Percentiles rank a stretch among this genome's conserved stretches.
Conservation (phyloP, 1,284 basidiomycete genomes). For the Schizophyllum commune region DNA sequence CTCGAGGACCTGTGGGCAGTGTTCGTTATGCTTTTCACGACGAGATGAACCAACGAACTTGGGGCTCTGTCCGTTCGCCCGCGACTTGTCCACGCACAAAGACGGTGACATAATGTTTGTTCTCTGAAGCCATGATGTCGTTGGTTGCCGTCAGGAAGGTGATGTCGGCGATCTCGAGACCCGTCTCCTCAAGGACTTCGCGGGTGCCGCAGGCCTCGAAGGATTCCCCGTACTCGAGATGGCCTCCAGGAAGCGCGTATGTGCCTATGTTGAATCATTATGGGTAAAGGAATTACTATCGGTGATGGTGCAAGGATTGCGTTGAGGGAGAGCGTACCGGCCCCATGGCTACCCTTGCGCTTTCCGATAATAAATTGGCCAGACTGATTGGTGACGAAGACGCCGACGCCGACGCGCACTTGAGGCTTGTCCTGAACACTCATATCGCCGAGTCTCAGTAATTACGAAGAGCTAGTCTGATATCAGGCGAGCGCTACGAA, state of each 20-base stretch:
- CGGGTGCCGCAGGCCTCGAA: conserved; percentile 5
- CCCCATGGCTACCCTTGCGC: conserved; percentile 4
- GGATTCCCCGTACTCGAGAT: conserved; percentile 6
- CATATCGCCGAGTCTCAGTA: too few species aligned
- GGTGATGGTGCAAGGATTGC: too few species aligned
- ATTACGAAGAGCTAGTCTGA: too few species aligned
- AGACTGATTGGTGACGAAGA: conserved; percentile 2
- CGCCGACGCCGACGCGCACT: conserved; percentile 2
- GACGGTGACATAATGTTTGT: conserved; percentile 6
- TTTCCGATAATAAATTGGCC: conserved; percentile 3
- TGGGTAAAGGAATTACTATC: neutral
- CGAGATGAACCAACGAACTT: neutral
- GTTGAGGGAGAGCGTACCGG: neutral
- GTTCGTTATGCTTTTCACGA: neutral
- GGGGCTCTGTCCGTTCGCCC: neutral
- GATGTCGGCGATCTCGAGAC: neutral
- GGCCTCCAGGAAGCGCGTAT: conserved; percentile 6
- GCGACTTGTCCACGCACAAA: conserved; percentile 1
- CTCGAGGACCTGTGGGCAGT: neutral
- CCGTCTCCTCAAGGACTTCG: conserved; percentile 5
- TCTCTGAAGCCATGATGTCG: conserved; percentile 1
- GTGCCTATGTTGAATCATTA: neutral
- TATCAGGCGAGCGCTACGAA: too few species aligned
- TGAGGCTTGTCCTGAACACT: too few species aligned
- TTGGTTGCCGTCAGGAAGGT: conserved; percentile 5